Conservation (phyloP, 176 grass and related monocot species). For the Oryza meridionalis region DNA sequence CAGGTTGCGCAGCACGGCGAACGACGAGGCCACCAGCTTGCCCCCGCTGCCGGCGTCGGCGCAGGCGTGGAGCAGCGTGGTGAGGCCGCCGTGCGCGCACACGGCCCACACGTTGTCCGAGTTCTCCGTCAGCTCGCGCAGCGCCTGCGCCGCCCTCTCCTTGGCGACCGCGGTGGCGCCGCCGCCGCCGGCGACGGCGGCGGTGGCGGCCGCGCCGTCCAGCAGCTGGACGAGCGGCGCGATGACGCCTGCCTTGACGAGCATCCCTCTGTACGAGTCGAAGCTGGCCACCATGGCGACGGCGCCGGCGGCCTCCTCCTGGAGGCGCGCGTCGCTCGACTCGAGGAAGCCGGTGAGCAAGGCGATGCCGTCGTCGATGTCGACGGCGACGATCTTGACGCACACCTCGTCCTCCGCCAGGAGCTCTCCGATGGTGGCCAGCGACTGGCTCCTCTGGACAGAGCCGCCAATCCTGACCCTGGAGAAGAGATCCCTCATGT, state of each 20-base stretch:
- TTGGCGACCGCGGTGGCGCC: slow-evolving; percentile 40
- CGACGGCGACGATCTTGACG: slow-evolving; percentile 53
- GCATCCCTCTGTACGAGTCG: slow-evolving; percentile 58
- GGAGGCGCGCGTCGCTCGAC: slow-evolving; percentile 41
- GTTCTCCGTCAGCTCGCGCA: slow-evolving; percentile 83
- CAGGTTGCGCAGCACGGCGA: slow-evolving; percentile 71
- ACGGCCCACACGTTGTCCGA: slow-evolving; percentile 97
- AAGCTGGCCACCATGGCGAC: slow-evolving; percentile 51
- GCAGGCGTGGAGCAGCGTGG: slow-evolving; percentile 60
- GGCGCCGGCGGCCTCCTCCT: slow-evolving; percentile 64
- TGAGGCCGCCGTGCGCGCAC: slow-evolving; percentile 80
- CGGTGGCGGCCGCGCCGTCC: slow-evolving; percentile 48
- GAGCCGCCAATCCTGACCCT: slow-evolving; percentile 65
- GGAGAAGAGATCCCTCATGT: slow-evolving; percentile 79
- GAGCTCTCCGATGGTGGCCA: slow-evolving; percentile 69
- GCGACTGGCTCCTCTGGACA: slow-evolving; percentile 49
- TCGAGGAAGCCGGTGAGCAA: slow-evolving; percentile 77
- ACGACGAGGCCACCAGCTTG: slow-evolving; percentile 62
- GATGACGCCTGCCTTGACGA: slow-evolving; percentile 68
- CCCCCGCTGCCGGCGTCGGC: slow-evolving; percentile 35
- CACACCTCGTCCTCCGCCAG: slow-evolving; percentile 61
- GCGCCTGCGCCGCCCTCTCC: slow-evolving; percentile 58
- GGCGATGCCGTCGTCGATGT: slow-evolving; percentile 62
- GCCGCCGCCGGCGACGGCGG: not conserved
- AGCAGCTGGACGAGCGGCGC: slow-evolving; percentile 66